These are phyloP conservation scores for Neoboletus brunneissimus DNA, from an alignment of 768 basidiomycete genomes.

Conservation along the genomic window DNA sequence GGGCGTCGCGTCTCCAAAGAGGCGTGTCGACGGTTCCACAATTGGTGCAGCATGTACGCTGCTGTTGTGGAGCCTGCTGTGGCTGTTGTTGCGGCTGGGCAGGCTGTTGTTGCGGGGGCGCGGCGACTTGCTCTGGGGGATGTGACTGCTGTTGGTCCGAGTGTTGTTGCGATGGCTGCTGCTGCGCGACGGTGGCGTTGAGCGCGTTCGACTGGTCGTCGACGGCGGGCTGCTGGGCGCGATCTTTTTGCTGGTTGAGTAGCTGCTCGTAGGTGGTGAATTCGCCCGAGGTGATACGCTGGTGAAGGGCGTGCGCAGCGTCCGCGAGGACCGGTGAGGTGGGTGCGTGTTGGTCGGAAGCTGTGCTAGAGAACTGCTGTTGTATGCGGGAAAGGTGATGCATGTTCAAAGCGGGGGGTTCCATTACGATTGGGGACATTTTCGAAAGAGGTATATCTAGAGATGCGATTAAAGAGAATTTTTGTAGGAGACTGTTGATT, in stretches of 20 bases:
- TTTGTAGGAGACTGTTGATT: conserved; percentile 22
- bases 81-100: conserved; percentile 20
- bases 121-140: conserved; percentile 28
- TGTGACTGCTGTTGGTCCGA: conserved; percentile 15
- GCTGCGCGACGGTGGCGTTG: conserved; percentile 15
- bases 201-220: conserved; percentile 14
- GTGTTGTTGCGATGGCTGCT: conserved; percentile 11
- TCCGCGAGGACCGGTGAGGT: conserved; percentile 23
- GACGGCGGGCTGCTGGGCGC: conserved; percentile 15
- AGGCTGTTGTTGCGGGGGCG: conserved; percentile 24
- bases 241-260: conserved; percentile 31
- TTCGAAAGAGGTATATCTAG: conserved; percentile 29
- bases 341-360: conserved; percentile 29
- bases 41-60: conserved; percentile 56
- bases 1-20: conserved; percentile 78
- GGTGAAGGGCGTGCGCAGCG: conserved; percentile 27
- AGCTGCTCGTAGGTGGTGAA: conserved; percentile 33
- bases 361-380: conserved; percentile 41
- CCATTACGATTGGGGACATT: conserved; percentile 60
- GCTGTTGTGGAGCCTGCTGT: conserved; percentile 35
- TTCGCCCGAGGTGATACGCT: conserved; percentile 29
- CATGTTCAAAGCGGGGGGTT: conserved; percentile 51
- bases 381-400: conserved; percentile 52
- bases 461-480: conserved; percentile 32
- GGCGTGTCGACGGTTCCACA: conserved; percentile 79